phyloP scores from a whole-genome alignment of 2,329 filamentous ascomycete genomes.

The Verruconis gallopava region DNA sequence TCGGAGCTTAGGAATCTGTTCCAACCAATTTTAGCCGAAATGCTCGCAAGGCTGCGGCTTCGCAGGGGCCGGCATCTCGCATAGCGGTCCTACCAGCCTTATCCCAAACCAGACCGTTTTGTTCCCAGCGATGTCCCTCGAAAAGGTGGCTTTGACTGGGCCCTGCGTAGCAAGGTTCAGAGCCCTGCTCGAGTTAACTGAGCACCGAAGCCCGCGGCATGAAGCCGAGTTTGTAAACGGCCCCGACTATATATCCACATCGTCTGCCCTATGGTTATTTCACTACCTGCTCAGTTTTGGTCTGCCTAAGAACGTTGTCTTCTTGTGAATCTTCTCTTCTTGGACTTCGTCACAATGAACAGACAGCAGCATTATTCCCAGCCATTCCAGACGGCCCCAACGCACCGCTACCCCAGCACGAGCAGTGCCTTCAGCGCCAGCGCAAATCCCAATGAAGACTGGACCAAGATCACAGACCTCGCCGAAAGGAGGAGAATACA shows the following conservation, averaged over 20 bases:
- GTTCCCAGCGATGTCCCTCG: not conserved
- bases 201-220: no score
- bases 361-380: conserved; percentile 28
- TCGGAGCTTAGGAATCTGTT: not conserved
- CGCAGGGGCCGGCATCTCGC: not conserved
- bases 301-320: not conserved
- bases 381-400: conserved; percentile 26
- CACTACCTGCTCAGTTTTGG: not conserved
- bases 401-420: conserved; percentile 60
- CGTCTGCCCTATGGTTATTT: not conserved
- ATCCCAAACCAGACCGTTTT: not conserved
- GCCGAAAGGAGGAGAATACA: conserved; percentile 89
- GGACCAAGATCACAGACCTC: conserved; percentile 97
- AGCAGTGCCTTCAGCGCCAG: conserved; percentile 92
- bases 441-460: conserved; percentile 92
- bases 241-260: not conserved
- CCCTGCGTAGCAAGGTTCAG: not conserved
- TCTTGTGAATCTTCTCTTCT: not conserved
- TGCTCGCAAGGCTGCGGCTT: not conserved
- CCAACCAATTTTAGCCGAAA: not conserved
- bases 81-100: not conserved
- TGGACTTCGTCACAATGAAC: conserved; percentile 23
- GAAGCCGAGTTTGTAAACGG: no score
- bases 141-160: not conserved
- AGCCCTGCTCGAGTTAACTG: not conserved